Conservation (phyloP, 192 early-diverging fungal genomes). For the Chytriomyces hyalinus region DNA sequence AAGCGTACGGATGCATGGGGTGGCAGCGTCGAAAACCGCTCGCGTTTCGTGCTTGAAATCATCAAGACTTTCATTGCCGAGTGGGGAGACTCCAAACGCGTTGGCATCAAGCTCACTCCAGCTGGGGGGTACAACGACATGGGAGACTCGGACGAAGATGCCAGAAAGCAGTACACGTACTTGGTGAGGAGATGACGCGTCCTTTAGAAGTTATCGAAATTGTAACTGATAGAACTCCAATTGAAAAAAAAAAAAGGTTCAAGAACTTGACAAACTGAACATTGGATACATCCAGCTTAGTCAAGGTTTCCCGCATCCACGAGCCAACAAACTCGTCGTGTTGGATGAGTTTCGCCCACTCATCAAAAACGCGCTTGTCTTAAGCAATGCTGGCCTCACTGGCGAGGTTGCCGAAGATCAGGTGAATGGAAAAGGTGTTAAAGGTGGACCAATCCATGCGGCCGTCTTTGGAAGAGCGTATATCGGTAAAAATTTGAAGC, state of each 20-base stretch:
- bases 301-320: background rate
- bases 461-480: conserved; percentile 18
- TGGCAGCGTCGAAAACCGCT: too few species aligned
- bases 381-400: conserved; percentile 4
- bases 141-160: conserved; percentile 34
- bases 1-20: too few species aligned
- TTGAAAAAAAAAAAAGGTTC: too few species aligned
- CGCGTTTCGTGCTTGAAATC: too few species aligned
- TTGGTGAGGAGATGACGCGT: conserved; percentile 10
- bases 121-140: conserved; percentile 47
- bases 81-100: too few species aligned
- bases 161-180: conserved; percentile 36
- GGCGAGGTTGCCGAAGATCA: conserved; percentile 5
- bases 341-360: conserved; percentile 10
- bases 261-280: too few species aligned
- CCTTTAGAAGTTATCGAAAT: too few species aligned
- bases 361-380: conserved; percentile 18
- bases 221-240: too few species aligned
- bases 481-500: background rate
- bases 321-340: conserved; percentile 14
- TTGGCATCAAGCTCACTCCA: too few species aligned
- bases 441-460: conserved; percentile 11
- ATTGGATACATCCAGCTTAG: too few species aligned
- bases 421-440: background rate
- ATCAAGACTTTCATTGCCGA: too few species aligned